phyloP scores from a whole-genome alignment of 345 rosid species.

The Triadica sebifera region DNA sequence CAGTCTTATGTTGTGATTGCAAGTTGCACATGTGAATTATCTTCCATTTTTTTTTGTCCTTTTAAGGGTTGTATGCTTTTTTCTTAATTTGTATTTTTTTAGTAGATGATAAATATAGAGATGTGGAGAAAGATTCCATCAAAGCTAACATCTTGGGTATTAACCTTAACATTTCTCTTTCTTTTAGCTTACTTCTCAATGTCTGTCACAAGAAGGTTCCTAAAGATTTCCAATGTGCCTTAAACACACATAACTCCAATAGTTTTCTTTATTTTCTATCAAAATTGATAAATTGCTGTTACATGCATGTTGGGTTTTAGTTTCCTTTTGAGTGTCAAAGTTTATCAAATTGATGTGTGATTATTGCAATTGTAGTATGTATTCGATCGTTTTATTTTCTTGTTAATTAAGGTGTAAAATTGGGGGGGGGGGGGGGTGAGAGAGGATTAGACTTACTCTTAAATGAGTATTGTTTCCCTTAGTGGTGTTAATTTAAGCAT shows the following conservation, averaged over 20 bases:
- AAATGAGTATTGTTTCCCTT: neutral
- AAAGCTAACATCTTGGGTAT: slow-evolving; percentile 52
- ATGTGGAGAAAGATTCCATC: too few species aligned
- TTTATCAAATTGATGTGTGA: neutral
- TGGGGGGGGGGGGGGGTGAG: too few species aligned
- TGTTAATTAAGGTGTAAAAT: neutral
- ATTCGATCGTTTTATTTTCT: neutral
- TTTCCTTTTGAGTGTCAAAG: neutral
- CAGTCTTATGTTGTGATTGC: too few species aligned
- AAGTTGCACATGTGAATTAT: too few species aligned
- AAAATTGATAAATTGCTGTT: neutral
- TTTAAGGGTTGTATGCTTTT: too few species aligned
- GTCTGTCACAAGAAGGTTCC: slow-evolving; percentile 46
- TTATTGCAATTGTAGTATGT: neutral
- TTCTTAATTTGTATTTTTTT: too few species aligned
- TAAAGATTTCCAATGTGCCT: slow-evolving; percentile 40
- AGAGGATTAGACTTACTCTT: neutral
- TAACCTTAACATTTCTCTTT: slow-evolving; percentile 47
- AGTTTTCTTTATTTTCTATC: neutral
- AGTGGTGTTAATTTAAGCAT: neutral
- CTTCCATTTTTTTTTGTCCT: too few species aligned
- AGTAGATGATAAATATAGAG: too few species aligned
- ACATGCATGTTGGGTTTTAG: neutral
- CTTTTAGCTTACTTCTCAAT: slow-evolving; percentile 51
- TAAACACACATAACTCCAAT: neutral